These are phyloP conservation scores for Fusarium circinatum DNA, from an alignment of 2,329 filamentous ascomycete species.

Conservation along the genomic window DNA sequence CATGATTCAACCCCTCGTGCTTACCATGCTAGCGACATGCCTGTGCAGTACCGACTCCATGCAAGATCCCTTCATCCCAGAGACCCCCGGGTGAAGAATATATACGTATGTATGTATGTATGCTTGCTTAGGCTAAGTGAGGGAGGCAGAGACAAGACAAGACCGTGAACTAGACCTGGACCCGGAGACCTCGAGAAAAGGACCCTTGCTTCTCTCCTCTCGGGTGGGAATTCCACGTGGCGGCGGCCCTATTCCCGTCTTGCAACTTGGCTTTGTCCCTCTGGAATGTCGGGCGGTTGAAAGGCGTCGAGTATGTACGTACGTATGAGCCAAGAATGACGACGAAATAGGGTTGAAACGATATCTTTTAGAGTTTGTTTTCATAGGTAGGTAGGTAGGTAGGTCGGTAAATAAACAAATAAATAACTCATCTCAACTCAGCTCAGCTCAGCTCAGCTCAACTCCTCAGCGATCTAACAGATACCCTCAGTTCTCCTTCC, in stretches of 20 bases:
- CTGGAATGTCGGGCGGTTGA: conserved; percentile 20
- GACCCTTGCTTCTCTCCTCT: background rate
- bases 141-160: background rate
- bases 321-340: conserved; percentile 2
- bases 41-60: background rate
- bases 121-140: background rate
- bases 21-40: conserved; percentile 5
- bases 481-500: background rate
- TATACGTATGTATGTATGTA: background rate
- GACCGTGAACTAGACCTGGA: background rate
- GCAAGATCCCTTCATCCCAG: background rate
- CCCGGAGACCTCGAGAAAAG: background rate
- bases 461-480: background rate
- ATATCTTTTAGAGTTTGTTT: background rate
- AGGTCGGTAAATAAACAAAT: background rate
- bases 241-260: conserved; percentile 2
- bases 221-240: conserved; percentile 21
- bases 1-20: conserved; percentile 14
- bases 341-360: background rate
- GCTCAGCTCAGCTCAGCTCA: background rate
- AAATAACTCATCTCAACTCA: background rate
- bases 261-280: background rate
- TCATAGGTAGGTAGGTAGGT: background rate
- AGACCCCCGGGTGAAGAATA: background rate
- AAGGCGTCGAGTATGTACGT: background rate